Evolutionary conservation across 2,329 filamentous ascomycete species (phyloP), one percentile per base, ranked within the genome.

Genomic region (Cyanodermella asteris): DNA sequence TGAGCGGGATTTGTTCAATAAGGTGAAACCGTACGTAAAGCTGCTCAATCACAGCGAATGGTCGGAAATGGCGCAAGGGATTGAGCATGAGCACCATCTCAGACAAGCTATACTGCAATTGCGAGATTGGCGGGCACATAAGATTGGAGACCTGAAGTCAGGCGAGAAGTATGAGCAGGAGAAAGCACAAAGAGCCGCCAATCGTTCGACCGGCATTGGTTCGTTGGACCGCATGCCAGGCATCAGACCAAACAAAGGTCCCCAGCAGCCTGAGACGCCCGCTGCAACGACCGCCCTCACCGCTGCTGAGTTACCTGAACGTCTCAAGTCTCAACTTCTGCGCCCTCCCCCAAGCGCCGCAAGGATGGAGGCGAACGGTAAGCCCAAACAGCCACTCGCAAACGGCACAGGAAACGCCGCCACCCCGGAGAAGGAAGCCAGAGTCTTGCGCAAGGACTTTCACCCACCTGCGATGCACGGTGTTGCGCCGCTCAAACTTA

Each of bases 1-100:
- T 44, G 87, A 97, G 47, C 67, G 74, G 27, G 87, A 94, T 26
- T 51, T 94, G 9, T 50, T 91, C 10, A 84, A 84, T 50, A 91
- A 91, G 45, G 75, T 81, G 5, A 97, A 97, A 40, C 87, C 87
- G 0, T 93, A 93, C 40, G 84, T 81, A 3, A 68, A 84, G 20
- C 90, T 94, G 66, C 93, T 94, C 84, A 91, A 84, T 39, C 73
- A 74, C 38, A 61, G 72, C 23, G 87, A 97, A 45, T 94, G 91
- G 40, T 75, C 90, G 34, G 66, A 71, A 7, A 72, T 94, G 36
- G 76, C 72, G 36, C 71, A 80, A 31, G 82, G 81, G 2, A 55
- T 97, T 1, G 64, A 91, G 23, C 82, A 91, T 39, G 87, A 97
- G 48, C 67, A 87, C 34, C 91, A 91, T 36, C 56, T 97, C 11